phyloP scores from a whole-genome alignment of 352 stramenopile genomes.

The Elongisporangium prolatum region DNA sequence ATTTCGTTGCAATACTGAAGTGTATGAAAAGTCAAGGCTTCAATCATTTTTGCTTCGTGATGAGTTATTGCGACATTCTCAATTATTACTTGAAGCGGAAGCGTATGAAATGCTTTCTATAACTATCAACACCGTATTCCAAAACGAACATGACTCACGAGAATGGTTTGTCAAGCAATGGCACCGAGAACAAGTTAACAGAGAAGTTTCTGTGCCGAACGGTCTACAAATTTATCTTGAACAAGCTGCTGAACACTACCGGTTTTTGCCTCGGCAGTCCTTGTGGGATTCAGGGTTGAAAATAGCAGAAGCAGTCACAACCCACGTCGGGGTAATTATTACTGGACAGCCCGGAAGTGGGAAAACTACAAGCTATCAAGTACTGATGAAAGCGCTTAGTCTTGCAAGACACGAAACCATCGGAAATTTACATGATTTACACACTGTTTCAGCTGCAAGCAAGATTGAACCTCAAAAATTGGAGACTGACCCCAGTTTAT shows the following conservation, averaged over 20 bases:
- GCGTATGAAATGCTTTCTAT: neutral
- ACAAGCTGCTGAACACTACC: neutral
- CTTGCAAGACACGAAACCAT: conserved; percentile 5
- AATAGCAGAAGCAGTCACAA: conserved; percentile 13
- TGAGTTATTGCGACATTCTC: conserved; percentile 6
- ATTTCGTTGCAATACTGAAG: conserved; percentile 5
- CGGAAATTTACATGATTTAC: neutral
- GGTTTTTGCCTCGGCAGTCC: conserved; percentile 19
- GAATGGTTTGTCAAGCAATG: conserved; percentile 25
- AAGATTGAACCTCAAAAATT: neutral
- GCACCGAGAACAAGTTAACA: conserved; percentile 1
- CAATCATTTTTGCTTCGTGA: conserved; percentile 8
- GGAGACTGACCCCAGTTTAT: neutral
- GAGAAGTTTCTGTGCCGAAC: neutral
- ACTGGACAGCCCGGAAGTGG: conserved; percentile 21
- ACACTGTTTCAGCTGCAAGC: neutral
- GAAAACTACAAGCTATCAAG: conserved; percentile 30
- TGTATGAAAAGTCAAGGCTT: conserved; percentile 9
- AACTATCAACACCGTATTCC: conserved; percentile 7
- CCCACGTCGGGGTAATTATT: conserved; percentile 17
- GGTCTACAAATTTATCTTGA: neutral
- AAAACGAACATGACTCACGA: conserved; percentile 2
- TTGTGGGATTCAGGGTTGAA: conserved; percentile 12
- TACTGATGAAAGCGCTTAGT: conserved; percentile 24
- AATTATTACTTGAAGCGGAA: neutral